phyloP scores from a whole-genome alignment of 2,329 filamentous ascomycete species.

The Teratosphaeria nubilosa region DNA sequence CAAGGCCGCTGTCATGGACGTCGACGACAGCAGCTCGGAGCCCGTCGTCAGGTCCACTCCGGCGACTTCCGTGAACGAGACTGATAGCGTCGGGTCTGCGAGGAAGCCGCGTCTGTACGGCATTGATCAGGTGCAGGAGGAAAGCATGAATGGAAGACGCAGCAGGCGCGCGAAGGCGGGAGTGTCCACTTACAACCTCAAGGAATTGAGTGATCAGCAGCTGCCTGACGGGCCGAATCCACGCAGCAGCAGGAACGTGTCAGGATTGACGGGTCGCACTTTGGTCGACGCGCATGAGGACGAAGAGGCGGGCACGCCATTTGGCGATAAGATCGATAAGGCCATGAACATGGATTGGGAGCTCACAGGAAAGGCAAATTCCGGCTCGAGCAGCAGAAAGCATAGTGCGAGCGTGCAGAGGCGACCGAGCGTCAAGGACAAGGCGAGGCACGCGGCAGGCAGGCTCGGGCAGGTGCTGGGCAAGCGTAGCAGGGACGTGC shows the following conservation, averaged over 20 bases:
- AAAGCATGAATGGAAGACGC: constrained; percentile 25
- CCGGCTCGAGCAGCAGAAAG: constrained; percentile 5
- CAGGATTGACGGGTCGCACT: constrained; percentile 25
- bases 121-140: constrained; percentile 6
- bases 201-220: constrained; percentile 20
- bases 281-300: constrained; percentile 16
- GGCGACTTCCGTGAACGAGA: constrained; percentile 56
- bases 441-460: constrained; percentile 19
- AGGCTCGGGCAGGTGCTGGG: constrained; percentile 23
- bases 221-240: constrained; percentile 6
- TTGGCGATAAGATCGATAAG: constrained; percentile 32
- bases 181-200: constrained; percentile 53
- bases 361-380: constrained; percentile 5
- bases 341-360: constrained; percentile 36
- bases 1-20: constrained; percentile 18
- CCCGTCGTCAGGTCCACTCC: constrained; percentile 53
- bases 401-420: constrained; percentile 9
- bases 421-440: constrained; percentile 20
- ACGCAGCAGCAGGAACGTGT: constrained; percentile 35
- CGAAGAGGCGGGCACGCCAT: constrained; percentile 9
- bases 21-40: constrained; percentile 29
- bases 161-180: constrained; percentile 47
- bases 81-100: constrained; percentile 42
- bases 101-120: constrained; percentile 19
- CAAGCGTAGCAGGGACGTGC: constrained; percentile 26